These are phyloP conservation scores for Chionographis japonica DNA, from an alignment of 106 monocot species.

Conservation along the genomic window DNA sequence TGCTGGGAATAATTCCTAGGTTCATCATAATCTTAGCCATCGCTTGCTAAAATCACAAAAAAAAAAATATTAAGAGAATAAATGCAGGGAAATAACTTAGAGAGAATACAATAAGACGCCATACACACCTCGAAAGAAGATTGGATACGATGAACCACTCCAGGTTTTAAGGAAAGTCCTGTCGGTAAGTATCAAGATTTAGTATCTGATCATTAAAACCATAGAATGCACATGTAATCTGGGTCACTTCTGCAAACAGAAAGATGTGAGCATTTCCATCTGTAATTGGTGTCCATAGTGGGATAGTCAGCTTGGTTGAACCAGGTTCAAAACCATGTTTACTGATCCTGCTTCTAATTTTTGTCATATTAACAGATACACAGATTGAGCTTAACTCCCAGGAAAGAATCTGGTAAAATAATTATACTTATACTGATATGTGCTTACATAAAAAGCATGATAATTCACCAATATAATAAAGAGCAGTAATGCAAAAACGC, in stretches of 20 bases:
- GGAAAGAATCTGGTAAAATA: no score
- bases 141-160: slow-evolving; percentile 38
- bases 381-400: no score
- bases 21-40: slow-evolving; percentile 42
- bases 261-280: neutral
- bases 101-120: neutral
- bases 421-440: no score
- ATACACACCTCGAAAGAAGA: slow-evolving; percentile 40
- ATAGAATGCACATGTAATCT: neutral
- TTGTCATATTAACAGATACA: no score
- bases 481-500: no score
- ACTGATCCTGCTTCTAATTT: no score
- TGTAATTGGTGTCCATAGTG: no score
- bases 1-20: slow-evolving; percentile 25
- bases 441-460: no score
- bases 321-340: no score
- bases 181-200: neutral
- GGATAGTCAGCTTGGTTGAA: no score
- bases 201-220: no score
- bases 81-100: neutral
- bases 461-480: no score
- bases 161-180: slow-evolving; percentile 71
- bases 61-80: slow-evolving; percentile 5
- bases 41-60: slow-evolving; percentile 37
- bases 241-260: neutral